A percentile compares a stretch with the other conserved stretches of the same genome.
These are phyloP conservation scores for Cenococcum geophilum DNA, from an alignment of 495 filamentous ascomycete genomes.

Conservation along the genomic window DNA sequence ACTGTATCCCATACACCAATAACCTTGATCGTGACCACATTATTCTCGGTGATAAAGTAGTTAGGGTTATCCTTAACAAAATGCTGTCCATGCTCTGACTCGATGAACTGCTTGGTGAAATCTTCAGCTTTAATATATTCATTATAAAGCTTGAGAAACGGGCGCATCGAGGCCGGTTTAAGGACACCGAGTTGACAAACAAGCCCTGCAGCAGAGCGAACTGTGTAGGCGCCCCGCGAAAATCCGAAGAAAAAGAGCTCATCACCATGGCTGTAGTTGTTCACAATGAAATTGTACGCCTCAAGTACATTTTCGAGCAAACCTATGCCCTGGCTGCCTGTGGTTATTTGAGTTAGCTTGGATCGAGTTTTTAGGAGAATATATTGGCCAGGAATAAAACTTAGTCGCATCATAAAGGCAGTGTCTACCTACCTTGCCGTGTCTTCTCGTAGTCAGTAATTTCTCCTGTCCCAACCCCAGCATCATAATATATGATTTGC, in stretches of 20 bases:
- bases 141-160: conserved; percentile 34
- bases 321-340: conserved; percentile 20
- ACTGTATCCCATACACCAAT: conserved; percentile 60
- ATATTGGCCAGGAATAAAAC: too few species aligned
- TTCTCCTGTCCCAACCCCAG: conserved; percentile 47
- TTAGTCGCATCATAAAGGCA: too few species aligned
- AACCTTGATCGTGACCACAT: conserved; percentile 39
- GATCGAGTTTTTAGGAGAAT: too few species aligned
- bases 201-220: conserved; percentile 50
- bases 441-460: conserved; percentile 9
- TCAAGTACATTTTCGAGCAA: conserved; percentile 45
- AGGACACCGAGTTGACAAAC: conserved; percentile 47
- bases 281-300: conserved; percentile 47
- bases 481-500: conserved; percentile 53
- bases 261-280: conserved; percentile 50
- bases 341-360: too few species aligned
- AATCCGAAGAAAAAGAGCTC: conserved; percentile 58
- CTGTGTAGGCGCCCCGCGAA: conserved; percentile 55
- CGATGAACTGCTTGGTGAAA: conserved; percentile 13
- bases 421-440: conserved; percentile 27
- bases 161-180: conserved; percentile 31
- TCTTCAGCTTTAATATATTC: background rate
- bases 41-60: too few species aligned
- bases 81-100: too few species aligned
- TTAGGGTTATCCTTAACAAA: too few species aligned